Conservation (phyloP, 768 basidiomycete species). For the Krasilnikovozyma curviuscula region DNA sequence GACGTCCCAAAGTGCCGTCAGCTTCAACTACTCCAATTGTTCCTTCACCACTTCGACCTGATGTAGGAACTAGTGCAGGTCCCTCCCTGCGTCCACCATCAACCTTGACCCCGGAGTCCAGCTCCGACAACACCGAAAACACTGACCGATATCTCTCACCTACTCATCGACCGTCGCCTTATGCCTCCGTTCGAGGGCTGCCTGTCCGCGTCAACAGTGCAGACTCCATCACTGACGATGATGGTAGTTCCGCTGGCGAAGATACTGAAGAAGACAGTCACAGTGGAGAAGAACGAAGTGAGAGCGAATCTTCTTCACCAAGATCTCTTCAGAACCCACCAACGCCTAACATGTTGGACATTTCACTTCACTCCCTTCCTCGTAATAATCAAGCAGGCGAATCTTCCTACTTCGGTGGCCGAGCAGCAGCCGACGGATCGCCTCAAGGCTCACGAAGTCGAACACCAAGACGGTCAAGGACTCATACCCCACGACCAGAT, state of each 20-base stretch:
- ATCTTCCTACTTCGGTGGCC: conserved; percentile 19
- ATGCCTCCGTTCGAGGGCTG: neutral
- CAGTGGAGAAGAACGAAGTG: neutral
- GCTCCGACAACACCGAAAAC: conserved; percentile 30
- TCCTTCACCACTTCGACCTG: conserved; percentile 45
- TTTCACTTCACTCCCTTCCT: conserved; percentile 28
- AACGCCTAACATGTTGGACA: conserved; percentile 30
- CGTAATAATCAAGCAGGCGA: conserved; percentile 17
- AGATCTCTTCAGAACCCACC: conserved; percentile 28
- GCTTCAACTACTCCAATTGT: conserved; percentile 23
- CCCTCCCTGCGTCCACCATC: conserved; percentile 19
- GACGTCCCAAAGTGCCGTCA: conserved; percentile 34
- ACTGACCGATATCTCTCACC: conserved; percentile 8
- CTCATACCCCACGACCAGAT: neutral
- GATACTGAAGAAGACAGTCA: too few species aligned
- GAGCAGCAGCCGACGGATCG: conserved; percentile 1
- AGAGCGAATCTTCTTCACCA: neutral
- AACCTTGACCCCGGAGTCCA: conserved; percentile 19
- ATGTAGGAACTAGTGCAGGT: conserved; percentile 30
- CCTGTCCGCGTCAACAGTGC: neutral
- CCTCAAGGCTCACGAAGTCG: neutral
- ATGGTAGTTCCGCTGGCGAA: conserved; percentile 6
- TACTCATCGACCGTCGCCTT: conserved; percentile 2
- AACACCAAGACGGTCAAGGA: neutral
- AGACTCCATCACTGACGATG: conserved; percentile 10